A percentile compares a stretch with the other conserved stretches of the same genome.
Conservation (phyloP, 345 rosid species). For the Raphanus raphanistrum region DNA sequence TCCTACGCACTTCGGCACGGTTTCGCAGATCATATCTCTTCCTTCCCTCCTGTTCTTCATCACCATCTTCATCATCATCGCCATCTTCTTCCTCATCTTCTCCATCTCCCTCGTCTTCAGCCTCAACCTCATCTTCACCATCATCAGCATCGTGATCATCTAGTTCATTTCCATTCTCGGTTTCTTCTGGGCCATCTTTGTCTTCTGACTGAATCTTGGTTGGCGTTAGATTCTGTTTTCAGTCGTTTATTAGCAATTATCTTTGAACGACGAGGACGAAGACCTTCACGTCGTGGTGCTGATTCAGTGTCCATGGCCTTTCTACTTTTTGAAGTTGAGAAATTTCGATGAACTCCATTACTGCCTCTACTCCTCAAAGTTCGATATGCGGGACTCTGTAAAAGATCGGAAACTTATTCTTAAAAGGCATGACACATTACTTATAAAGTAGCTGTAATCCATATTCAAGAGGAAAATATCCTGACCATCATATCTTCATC, state of each 20-base stretch:
- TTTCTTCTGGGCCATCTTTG: constrained; percentile 72
- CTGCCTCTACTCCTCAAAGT: constrained; percentile 54
- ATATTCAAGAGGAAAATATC: constrained; percentile 18
- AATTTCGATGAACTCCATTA: constrained; percentile 61
- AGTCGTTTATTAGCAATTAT: constrained; percentile 50
- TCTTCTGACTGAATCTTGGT: constrained; percentile 74
- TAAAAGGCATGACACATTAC: constrained; percentile 20
- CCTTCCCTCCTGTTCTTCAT: constrained; percentile 77
- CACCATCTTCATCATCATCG: constrained; percentile 64
- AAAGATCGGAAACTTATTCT: constrained; percentile 25
- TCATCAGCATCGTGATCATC: constrained; percentile 67
- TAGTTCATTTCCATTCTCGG: constrained; percentile 77
- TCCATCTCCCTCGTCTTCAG: constrained; percentile 74
- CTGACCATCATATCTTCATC: constrained; percentile 95
- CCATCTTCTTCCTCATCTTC: constrained; percentile 69
- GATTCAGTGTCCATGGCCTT: constrained; percentile 51
- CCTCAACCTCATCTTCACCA: constrained; percentile 72
- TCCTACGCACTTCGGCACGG: constrained; percentile 89
- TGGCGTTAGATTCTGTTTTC: constrained; percentile 63
- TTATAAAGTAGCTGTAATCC: constrained; percentile 10
- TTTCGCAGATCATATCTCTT: constrained; percentile 96
- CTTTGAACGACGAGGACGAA: constrained; percentile 89
- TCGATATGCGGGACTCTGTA: constrained; percentile 68
- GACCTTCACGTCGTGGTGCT: constrained; percentile 96
- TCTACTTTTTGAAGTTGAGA: constrained; percentile 58